Evolutionary conservation across 208 protist genomes (phyloP), one percentile per base, ranked within the genome.

Genomic region (Vickermania spadyakhi): DNA sequence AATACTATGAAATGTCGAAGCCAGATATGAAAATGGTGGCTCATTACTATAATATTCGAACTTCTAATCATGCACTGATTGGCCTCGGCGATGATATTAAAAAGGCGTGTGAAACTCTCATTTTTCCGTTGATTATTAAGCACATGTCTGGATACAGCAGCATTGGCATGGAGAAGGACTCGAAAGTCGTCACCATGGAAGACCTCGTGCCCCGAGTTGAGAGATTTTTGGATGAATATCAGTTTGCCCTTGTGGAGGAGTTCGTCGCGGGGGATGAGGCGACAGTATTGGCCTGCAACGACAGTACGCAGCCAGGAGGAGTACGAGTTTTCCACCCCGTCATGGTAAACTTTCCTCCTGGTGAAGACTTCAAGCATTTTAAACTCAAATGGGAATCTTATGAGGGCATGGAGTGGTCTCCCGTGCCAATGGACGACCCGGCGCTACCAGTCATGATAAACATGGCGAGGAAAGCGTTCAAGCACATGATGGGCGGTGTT

Each of bases 321-420:
- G 77, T 91, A 56, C 81, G 84, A 7, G 85, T 96, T 42, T 90
- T 89, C 54, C 85, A 72, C 4, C 89, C 89, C 1, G 89, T 85
- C 18, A 75, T 85, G 68, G 73, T 93, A 18, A 57, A 71, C 58
- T 96, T 96, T 41, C 89, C 89, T 0, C 57, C 63, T 0, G 84
- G 82, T 27, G 85, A 96, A 54, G 86, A 93, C 69, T 96, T 96
- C 67, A 96, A 96, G 62, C 89, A 96, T 59, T 96, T 96, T 57
- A 72, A 93, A 18, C 74, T 96, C 30, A 96, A 96, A 59, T 96
- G 89, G 86, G 82, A 85, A 23, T 75, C 79, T 13, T 96, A 87
- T 71, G 89, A 96, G 52, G 89, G 86, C 18, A 91, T 96, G 81
- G 60, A 86, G 66, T 96, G 89, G 86, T 55, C 49, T 4, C 72